Conservation (phyloP, 345 rosid species). For the Murraya koenigii region DNA sequence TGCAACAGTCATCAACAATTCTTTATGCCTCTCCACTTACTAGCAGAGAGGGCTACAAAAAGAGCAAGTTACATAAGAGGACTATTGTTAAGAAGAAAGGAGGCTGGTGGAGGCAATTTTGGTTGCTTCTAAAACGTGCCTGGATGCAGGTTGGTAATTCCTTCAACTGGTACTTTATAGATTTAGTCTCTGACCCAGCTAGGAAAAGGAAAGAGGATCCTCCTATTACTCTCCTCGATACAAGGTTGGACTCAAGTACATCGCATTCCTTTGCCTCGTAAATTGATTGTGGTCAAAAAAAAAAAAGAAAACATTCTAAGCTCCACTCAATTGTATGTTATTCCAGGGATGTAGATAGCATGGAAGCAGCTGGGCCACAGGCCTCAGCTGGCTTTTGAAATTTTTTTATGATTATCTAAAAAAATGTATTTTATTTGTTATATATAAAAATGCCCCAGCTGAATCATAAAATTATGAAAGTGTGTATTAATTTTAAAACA, state of each 20-base stretch:
- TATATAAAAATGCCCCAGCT: too few relatives aligned
- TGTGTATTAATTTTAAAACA: too few relatives aligned
- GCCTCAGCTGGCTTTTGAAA: too few relatives aligned
- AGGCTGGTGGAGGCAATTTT: constrained; percentile 86
- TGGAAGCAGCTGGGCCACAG: too few relatives aligned
- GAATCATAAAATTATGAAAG: too few relatives aligned
- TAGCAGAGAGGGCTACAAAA: constrained; percentile 29
- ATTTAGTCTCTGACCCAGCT: background rate
- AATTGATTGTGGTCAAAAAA: background rate
- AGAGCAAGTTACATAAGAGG: constrained; percentile 35
- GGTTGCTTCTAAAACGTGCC: constrained; percentile 85
- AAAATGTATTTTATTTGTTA: too few relatives aligned
- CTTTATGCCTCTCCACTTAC: constrained; percentile 69
- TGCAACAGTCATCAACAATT: constrained; percentile 50
- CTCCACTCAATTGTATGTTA: background rate
- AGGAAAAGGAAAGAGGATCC: background rate
- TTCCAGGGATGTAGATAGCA: too few relatives aligned
- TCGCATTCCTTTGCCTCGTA: background rate
- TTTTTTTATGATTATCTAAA: too few relatives aligned
- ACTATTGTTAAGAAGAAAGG: constrained; percentile 46
- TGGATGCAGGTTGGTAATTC: constrained; percentile 81
- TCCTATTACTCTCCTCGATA: background rate
- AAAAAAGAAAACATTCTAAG: background rate
- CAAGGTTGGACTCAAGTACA: constrained; percentile 8
- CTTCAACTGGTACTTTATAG: constrained; percentile 13